Conservation (phyloP, 2,329 filamentous ascomycete species). For the Sclerotinia trifoliorum region DNA sequence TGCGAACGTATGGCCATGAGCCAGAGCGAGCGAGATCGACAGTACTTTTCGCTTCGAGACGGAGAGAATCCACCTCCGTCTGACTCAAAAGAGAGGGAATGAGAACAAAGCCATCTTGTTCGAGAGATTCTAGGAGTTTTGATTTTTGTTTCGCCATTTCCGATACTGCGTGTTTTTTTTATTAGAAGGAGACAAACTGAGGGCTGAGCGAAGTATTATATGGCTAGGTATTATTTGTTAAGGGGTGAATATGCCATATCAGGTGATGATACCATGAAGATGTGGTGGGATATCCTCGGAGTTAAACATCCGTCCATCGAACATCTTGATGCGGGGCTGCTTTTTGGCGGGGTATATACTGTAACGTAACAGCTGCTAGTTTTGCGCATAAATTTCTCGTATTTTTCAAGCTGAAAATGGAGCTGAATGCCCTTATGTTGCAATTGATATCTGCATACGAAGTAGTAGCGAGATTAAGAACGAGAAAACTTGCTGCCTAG, state of each 20-base stretch:
- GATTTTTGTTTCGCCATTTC: conserved; percentile 30
- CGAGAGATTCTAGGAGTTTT: conserved; percentile 46
- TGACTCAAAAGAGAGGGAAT: conserved; percentile 63
- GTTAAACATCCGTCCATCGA: not conserved
- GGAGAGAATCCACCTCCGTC: conserved; percentile 57
- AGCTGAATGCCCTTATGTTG: not conserved
- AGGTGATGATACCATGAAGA: conserved; percentile 5
- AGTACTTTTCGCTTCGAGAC: conserved; percentile 56
- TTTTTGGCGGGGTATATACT: conserved; percentile 4
- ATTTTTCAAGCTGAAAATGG: not conserved
- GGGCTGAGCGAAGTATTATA: not conserved
- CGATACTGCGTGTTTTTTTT: not conserved
- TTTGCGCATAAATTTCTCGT: not conserved
- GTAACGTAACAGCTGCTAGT: conserved; percentile 10
- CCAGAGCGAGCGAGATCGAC: conserved; percentile 64
- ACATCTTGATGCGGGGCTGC: conserved; percentile 11
- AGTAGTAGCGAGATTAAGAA: not conserved
- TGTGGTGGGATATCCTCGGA: conserved; percentile 6
- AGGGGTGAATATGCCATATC: conserved; percentile 6
- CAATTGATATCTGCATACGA: not conserved
- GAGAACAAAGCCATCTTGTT: conserved; percentile 72
- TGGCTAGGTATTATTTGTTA: not conserved
- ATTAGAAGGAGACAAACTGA: not conserved
- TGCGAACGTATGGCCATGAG: conserved; percentile 77
- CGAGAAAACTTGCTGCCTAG: not conserved